phyloP scores from a whole-genome alignment of 129 eudicot genomes.

The Centrapalus pauciflorus region DNA sequence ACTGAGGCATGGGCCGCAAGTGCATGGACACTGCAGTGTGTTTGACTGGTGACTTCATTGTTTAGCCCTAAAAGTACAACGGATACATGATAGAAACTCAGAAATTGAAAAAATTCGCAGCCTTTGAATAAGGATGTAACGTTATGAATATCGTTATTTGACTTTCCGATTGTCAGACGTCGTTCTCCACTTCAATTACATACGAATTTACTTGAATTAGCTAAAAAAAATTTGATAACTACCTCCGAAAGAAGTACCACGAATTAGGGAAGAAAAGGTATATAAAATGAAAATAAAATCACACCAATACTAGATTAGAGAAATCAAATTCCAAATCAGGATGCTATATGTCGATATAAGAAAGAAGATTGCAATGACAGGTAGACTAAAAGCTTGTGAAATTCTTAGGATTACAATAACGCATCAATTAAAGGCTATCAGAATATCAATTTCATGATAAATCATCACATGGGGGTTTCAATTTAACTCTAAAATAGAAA shows the following conservation, averaged over 20 bases:
- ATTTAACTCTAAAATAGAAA: neutral
- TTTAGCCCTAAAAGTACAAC: neutral
- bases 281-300: neutral
- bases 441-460: constrained; percentile 2
- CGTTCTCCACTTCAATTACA: constrained; percentile 7
- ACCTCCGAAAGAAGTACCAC: neutral
- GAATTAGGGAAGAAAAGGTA: neutral
- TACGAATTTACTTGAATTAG: constrained; percentile 1
- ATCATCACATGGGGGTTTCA: neutral
- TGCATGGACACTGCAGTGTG: constrained; percentile 8
- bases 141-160: neutral
- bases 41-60: constrained; percentile 4
- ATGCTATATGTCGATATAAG: neutral
- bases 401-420: neutral
- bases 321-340: neutral
- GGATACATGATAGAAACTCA: neutral
- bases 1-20: neutral
- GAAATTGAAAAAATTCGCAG: neutral
- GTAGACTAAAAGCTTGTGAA: neutral
- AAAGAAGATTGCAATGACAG: neutral
- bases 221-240: neutral
- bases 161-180: neutral
- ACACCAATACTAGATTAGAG: neutral
- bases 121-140: neutral
- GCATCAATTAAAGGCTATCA: neutral